Evolutionary conservation across 2,329 filamentous ascomycete species (phyloP), one percentile per base, ranked within the genome.

Genomic region (Beauveria brongniartii): DNA sequence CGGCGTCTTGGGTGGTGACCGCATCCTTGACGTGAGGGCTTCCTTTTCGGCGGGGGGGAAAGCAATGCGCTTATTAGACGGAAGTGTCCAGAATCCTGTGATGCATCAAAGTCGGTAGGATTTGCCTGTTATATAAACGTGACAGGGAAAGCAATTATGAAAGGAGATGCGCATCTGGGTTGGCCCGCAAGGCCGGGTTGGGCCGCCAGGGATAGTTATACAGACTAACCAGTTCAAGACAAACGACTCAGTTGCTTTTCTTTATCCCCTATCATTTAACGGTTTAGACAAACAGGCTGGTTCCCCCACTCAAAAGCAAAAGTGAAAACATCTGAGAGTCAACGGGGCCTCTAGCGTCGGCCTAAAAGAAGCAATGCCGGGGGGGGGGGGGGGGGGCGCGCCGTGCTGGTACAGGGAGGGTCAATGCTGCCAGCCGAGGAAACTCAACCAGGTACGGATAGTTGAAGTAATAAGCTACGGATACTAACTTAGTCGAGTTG

Each of bases 271-370:
- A 22, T 16, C 37, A 18, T 47, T 41, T 37, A 37, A 14, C 34
- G 0, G 34, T 37, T 37, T 60, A 43, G 34, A 34, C 34, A 50
- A 34, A 26, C 52, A 51, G 43, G n/a, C 34, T 26, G 46, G 34
- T 44, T 50, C 53, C 37, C 56, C 22, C 48, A 44, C 43, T n/a
- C 14, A 55, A 56, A 50, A 55, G 59, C 51, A 55, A 54, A 55
- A 46, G 22, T 46, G 52, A 20, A 30, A 43, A 61, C 56, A 53
- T 61, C 59, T 61, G 52, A 56, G 53, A 61, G 53, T 55, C 51
- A 34, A 48, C 52, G 48, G 51, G 28, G 22, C 34, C 22, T 14
- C 30, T 50, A 51, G 34, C 34, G 34, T 37, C 41, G 30, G n/a
- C n/a, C 20, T 41, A 58, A 26, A 59, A 59, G 56, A 59, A 59